A percentile compares a stretch with the other conserved stretches of the same genome.
Evolutionary conservation across 768 basidiomycete genomes (phyloP).

Genomic region (Hemileccinum impolitum): DNA sequence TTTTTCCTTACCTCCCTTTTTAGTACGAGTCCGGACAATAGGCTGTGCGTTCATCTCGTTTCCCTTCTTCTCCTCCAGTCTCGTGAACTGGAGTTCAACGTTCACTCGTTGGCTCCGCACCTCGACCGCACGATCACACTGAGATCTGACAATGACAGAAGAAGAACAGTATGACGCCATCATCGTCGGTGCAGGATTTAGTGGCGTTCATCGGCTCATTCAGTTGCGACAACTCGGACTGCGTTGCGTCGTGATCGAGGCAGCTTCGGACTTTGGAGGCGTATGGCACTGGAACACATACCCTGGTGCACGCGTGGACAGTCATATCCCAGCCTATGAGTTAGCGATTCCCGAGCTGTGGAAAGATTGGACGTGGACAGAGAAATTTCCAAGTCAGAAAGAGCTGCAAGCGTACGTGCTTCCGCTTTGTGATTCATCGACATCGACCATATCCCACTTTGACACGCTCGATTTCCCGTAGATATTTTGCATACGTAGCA

Average conservation of each 20-base stretch:
- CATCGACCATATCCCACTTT: neutral
- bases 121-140: no score
- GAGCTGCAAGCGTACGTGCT: conserved; percentile 11
- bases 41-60: no score
- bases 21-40: no score
- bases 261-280: conserved; percentile 14
- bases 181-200: conserved; percentile 16
- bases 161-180: conserved; percentile 11
- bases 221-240: conserved; percentile 7
- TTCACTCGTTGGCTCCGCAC: no score
- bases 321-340: conserved; percentile 8
- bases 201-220: conserved; percentile 12
- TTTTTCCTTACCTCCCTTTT: no score
- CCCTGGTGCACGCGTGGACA: conserved; percentile 13
- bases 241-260: conserved; percentile 10
- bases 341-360: conserved; percentile 8
- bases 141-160: neutral
- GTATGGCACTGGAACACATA: conserved; percentile 17
- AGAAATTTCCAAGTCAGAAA: conserved; percentile 6
- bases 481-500: conserved; percentile 9
- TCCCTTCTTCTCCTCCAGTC: no score
- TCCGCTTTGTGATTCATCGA: no score
- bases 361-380: conserved; percentile 15
- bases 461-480: neutral
- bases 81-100: no score